Evolutionary conservation across 2,329 filamentous ascomycete genomes (phyloP).

Genomic region (Coniochaeta prunicola): DNA sequence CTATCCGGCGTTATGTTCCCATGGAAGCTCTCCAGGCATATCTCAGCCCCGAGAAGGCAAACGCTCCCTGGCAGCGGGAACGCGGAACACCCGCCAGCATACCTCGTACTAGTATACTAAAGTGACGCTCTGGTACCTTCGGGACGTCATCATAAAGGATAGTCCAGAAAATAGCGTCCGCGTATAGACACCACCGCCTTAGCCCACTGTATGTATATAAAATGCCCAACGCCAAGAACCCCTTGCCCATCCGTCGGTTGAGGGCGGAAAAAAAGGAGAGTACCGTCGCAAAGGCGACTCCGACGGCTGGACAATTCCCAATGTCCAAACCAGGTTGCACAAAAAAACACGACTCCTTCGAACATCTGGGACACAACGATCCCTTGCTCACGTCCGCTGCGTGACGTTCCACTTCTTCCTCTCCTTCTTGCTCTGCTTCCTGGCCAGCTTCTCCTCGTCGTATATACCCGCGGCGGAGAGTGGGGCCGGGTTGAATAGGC

Average conservation of each 20-base stretch:
- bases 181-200: background rate
- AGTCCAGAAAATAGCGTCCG: background rate
- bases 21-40: background rate
- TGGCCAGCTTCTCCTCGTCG: slow-evolving; percentile 18
- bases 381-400: slow-evolving; percentile 29
- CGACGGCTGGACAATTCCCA: too few species aligned
- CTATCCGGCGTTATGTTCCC: background rate
- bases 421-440: slow-evolving; percentile 31
- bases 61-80: background rate
- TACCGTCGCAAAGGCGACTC: background rate
- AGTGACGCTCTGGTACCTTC: background rate
- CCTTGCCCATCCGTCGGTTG: background rate
- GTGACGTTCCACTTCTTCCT: slow-evolving; percentile 41
- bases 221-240: background rate
- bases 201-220: background rate
- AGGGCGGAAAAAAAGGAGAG: background rate
- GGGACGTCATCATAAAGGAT: background rate
- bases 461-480: slow-evolving; percentile 22
- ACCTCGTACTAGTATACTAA: background rate
- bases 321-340: background rate
- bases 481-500: slow-evolving; percentile 31
- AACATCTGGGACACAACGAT: too few species aligned
- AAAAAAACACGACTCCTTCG: background rate
- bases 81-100: background rate
- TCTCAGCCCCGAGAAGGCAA: background rate